These are phyloP conservation scores for Byssochlamys sp. DNA, from an alignment of 2,329 filamentous ascomycete species.

Conservation along the genomic window DNA sequence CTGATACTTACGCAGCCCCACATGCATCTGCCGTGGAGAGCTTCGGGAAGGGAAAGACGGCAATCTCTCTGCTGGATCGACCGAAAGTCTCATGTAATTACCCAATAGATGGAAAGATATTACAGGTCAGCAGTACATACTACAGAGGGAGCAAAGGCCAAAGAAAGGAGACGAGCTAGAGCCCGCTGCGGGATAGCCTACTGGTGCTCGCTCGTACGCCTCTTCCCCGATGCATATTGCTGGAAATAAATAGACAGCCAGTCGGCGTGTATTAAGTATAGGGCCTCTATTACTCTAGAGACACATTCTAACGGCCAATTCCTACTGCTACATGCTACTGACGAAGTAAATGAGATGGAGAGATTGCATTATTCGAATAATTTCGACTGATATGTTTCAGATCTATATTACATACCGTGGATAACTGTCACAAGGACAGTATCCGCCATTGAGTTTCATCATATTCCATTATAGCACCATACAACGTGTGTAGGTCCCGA, in stretches of 20 bases:
- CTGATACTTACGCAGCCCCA: neutral
- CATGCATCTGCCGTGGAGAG: neutral
- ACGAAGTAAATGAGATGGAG: neutral
- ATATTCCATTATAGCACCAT: neutral
- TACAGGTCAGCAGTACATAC: neutral
- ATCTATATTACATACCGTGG: slow-evolving; percentile 11
- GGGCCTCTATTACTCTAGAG: too few species aligned
- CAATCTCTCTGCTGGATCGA: neutral
- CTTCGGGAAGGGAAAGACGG: neutral
- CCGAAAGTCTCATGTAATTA: neutral
- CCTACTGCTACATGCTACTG: neutral
- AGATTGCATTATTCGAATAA: neutral
- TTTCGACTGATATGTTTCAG: neutral
- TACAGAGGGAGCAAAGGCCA: too few species aligned
- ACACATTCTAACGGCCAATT: too few species aligned
- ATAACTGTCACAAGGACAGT: neutral
- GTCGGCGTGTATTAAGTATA: too few species aligned
- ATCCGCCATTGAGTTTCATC: neutral
- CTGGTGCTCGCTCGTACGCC: too few species aligned
- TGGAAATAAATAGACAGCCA: too few species aligned
- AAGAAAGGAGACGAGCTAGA: too few species aligned
- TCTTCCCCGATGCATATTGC: too few species aligned
- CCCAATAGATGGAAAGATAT: neutral
- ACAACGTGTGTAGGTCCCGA: neutral
- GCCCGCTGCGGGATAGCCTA: too few species aligned